Percentiles rank a stretch among this genome's conserved stretches.
Conservation (phyloP, 2,329 filamentous ascomycete species). For the Magnaporthiopsis rhizophila region DNA sequence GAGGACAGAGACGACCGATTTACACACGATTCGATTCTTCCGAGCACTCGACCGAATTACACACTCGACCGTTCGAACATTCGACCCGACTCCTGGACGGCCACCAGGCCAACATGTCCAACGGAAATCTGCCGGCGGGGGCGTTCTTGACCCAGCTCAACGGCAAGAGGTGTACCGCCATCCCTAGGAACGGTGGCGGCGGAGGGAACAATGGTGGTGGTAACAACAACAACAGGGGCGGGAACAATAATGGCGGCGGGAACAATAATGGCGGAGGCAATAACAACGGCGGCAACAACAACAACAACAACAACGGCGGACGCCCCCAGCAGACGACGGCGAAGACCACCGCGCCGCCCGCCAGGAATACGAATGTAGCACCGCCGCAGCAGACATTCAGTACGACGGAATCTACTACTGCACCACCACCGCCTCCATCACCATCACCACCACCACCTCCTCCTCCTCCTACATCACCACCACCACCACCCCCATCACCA, state of each 20-base stretch:
- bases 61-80: background rate
- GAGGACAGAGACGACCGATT: background rate
- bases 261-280: background rate
- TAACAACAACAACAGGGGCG: constrained; percentile 8
- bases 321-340: constrained; percentile 10
- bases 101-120: constrained; percentile 27
- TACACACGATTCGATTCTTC: constrained; percentile 1
- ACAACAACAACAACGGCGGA: background rate
- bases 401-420: constrained; percentile 27
- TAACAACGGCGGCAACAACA: constrained; percentile 11
- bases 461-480: constrained; percentile 1
- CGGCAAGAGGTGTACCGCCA: constrained; percentile 45
- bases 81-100: background rate
- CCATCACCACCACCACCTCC: too few relatives aligned
- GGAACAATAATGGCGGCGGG: too few relatives aligned
- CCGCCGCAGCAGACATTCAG: constrained; percentile 14
- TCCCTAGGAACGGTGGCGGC: constrained; percentile 29
- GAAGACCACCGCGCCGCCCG: constrained; percentile 7
- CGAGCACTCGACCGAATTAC: constrained; percentile 7
- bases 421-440: constrained; percentile 9
- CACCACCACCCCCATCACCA: constrained; percentile 11
- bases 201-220: constrained; percentile 7
- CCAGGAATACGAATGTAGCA: constrained; percentile 14
- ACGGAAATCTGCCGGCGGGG: constrained; percentile 33
- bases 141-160: constrained; percentile 41